Conservation (phyloP, 2,329 filamentous ascomycete genomes). For the Penicillium sp. region DNA sequence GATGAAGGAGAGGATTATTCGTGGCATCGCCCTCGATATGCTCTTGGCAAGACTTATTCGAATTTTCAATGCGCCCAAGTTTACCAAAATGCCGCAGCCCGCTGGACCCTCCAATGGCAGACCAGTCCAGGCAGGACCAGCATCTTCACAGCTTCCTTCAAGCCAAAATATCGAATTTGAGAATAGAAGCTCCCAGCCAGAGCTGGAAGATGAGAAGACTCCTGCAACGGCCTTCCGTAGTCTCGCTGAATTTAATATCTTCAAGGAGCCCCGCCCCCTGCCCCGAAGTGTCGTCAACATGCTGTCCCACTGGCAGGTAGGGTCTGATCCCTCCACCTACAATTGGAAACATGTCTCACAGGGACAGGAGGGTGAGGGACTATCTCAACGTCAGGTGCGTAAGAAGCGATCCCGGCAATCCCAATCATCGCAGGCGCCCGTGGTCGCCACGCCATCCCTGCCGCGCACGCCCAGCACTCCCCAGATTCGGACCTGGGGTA, state of each 20-base stretch:
- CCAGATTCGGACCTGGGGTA: conserved; percentile 31
- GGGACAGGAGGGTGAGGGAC: conserved; percentile 21
- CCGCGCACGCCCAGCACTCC: conserved; percentile 27
- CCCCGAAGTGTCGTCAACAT: conserved; percentile 28
- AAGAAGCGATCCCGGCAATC: conserved; percentile 25
- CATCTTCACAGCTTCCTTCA: conserved; percentile 11
- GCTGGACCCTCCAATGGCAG: background rate
- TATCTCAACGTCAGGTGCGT: conserved; percentile 23
- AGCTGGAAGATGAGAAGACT: background rate
- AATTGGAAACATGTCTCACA: conserved; percentile 31
- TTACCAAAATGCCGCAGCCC: background rate
- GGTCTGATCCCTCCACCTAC: conserved; percentile 34
- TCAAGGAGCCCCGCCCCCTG: conserved; percentile 19
- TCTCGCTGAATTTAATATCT: conserved; percentile 32
- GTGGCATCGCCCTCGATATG: conserved; percentile 38
- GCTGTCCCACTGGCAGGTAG: conserved; percentile 39
- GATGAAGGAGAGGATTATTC: conserved; percentile 40
- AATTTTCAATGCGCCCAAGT: conserved; percentile 10
- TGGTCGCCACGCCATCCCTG: conserved; percentile 16
- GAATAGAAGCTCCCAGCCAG: background rate
- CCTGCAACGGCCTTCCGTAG: conserved; percentile 13
- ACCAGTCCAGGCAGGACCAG: background rate
- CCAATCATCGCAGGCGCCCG: background rate
- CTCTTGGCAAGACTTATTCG: conserved; percentile 33
- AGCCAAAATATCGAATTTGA: background rate